Evolutionary conservation across 768 basidiomycete species (phyloP).

Genomic region (Holtermanniella nyarrowii): DNA sequence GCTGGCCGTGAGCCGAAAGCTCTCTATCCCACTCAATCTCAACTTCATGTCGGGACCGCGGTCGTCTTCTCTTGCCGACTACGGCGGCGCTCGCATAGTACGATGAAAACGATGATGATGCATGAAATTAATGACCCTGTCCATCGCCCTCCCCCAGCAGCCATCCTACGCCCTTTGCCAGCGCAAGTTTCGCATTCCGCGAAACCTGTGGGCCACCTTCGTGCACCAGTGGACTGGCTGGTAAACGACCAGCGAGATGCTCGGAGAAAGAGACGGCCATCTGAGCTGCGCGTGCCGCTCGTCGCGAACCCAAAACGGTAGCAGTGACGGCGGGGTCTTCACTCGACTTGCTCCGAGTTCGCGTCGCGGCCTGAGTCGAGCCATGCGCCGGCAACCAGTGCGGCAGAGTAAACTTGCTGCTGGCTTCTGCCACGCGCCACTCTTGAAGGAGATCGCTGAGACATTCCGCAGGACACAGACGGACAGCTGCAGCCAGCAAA

Average conservation of each 20-base stretch:
- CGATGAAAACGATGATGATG: too few species aligned
- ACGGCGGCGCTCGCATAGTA: too few species aligned
- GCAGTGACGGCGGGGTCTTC: conserved; percentile 38
- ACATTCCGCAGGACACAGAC: not conserved
- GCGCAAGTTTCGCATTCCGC: conserved; percentile 60
- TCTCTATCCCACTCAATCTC: too few species aligned
- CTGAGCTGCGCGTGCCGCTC: conserved; percentile 32
- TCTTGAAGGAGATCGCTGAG: not conserved
- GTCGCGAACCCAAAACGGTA: conserved; percentile 29
- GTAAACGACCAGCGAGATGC: conserved; percentile 5
- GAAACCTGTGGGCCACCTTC: not conserved
- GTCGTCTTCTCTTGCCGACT: too few species aligned
- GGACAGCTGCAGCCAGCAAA: not conserved
- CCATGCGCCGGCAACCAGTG: conserved; percentile 83
- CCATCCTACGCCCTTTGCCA: conserved; percentile 93
- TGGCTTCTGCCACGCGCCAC: conserved; percentile 41
- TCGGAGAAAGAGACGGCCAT: conserved; percentile 19
- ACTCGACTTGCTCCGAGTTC: conserved; percentile 48
- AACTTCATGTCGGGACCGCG: too few species aligned
- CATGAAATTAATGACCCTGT: too few species aligned
- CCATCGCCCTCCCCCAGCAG: conserved; percentile 69
- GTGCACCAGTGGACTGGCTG: conserved; percentile 2
- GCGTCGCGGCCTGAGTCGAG: conserved; percentile 71
- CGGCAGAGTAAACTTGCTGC: conserved; percentile 53
- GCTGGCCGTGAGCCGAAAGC: too few species aligned